A percentile compares a stretch with the other conserved stretches of the same genome.
These are phyloP conservation scores for Sphagnum tenellum DNA, from an alignment of 225 moss, liverwort and hornwort species.

Conservation along the genomic window DNA sequence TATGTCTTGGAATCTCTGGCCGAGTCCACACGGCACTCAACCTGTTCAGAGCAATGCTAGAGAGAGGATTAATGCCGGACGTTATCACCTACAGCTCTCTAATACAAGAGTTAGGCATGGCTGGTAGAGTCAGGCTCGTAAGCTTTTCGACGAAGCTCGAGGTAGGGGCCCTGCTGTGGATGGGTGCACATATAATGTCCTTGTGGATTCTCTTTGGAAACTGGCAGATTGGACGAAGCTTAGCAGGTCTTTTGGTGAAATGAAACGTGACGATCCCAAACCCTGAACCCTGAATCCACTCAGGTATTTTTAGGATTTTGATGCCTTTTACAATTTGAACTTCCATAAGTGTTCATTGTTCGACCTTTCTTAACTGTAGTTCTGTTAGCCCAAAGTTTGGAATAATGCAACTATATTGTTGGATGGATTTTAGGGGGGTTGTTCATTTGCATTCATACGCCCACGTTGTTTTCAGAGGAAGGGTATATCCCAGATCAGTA, in stretches of 20 bases:
- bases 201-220: constrained; percentile 83
- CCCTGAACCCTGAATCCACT: too few relatives aligned
- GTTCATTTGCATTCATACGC: too few relatives aligned
- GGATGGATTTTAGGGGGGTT: too few relatives aligned
- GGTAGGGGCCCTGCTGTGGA: constrained; percentile 47
- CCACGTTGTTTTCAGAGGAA: constrained; percentile 17
- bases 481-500: constrained; percentile 38
- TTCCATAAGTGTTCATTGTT: too few relatives aligned
- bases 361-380: too few relatives aligned
- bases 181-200: constrained; percentile 68
- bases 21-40: constrained; percentile 48
- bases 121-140: constrained; percentile 50
- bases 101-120: constrained; percentile 60
- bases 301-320: too few relatives aligned
- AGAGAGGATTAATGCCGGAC: constrained; percentile 62
- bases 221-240: constrained; percentile 57
- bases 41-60: constrained; percentile 70
- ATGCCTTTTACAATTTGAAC: too few relatives aligned
- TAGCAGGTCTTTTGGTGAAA: constrained; percentile 62
- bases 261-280: constrained; percentile 31
- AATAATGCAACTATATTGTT: too few relatives aligned
- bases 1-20: constrained; percentile 60
- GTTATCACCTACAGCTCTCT: constrained; percentile 77
- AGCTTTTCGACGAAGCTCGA: constrained; percentile 61
- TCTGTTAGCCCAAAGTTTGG: too few relatives aligned